Base-by-base conservation (phyloP, 257 asterid genomes). In the Handroanthus guayacan region DNA sequence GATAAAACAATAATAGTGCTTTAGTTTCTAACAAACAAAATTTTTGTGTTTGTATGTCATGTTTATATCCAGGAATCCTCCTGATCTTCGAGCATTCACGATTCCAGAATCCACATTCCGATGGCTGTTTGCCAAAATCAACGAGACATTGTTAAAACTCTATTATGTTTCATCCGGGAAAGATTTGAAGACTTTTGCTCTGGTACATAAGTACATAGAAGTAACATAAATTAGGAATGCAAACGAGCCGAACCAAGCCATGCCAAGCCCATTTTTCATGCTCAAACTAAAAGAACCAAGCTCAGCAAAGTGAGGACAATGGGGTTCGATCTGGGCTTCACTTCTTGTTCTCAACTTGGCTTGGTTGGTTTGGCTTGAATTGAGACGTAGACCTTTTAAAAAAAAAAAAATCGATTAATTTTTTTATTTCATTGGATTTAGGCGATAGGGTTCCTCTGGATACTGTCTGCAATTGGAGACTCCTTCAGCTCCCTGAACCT, bases 401-500 rank as follows among this genome's bases (percentile, higher is more conserved):
- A 41, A 41, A 41, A 41, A 41, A 3, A 41, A 41, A 3, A 41
- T 39, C 7, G 1, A 41, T 41, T 41, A 41, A 41, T 41, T 41
- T 5, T 41, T 41, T 41, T 41, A 5, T 41, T 41, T 41, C 7
- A 5, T 41, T 39, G 44, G 44, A 6, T 39, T 36, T 73, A 92
- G 99, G 91, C 89, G 20, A 82, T 95, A 64, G 78, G 73, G 6
- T 72, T 81, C 67, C 87, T 89, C 1, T 95, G 96, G 96, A 52
- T 88, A 43, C 17, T 92, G 41, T 91, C 99, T 3, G 86, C 89
- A 56, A 71, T 89, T 3, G 99, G 94, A 39, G 87, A 71, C 83
- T 91, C 81, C 76, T 82, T 84, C 75, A 92, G 91, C 81, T 88
- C 96, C 80, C 70, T 92, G 25, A 95, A 86, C 87, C 84, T 91